phyloP scores from a whole-genome alignment of 1,284 basidiomycete species.

The Fistulina hepatica region DNA sequence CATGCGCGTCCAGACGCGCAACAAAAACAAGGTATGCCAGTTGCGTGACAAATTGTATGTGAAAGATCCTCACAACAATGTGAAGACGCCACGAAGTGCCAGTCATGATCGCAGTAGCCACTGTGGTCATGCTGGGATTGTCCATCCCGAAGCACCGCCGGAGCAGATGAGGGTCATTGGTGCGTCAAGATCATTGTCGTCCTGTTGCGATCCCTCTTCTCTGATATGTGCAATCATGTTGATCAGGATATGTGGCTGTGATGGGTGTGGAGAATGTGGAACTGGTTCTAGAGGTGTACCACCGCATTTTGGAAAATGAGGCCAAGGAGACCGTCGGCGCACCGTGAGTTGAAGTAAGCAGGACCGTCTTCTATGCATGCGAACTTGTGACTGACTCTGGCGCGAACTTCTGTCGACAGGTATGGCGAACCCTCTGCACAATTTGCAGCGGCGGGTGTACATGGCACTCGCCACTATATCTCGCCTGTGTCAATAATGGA shows the following conservation, averaged over 20 bases:
- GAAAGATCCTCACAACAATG: slow-evolving; percentile 19
- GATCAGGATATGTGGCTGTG: slow-evolving; percentile 57
- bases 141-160: slow-evolving; percentile 24
- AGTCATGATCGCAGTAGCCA: slow-evolving; percentile 1
- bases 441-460: slow-evolving; percentile 57
- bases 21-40: slow-evolving; percentile 23
- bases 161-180: slow-evolving; percentile 65
- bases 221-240: slow-evolving; percentile 1
- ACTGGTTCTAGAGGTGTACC: slow-evolving; percentile 68
- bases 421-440: slow-evolving; percentile 63
- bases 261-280: slow-evolving; percentile 70
- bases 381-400: slow-evolving; percentile 2
- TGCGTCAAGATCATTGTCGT: no score
- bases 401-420: slow-evolving; percentile 23
- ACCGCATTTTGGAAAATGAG: slow-evolving; percentile 57
- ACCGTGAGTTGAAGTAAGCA: slow-evolving; percentile 66
- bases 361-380: no score
- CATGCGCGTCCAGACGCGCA: slow-evolving; percentile 12
- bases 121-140: slow-evolving; percentile 15
- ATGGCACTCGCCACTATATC: slow-evolving; percentile 19
- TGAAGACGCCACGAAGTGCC: slow-evolving; percentile 25
- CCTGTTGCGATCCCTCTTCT: neutral
- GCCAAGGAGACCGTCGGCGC: slow-evolving; percentile 58
- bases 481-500: slow-evolving; percentile 5
- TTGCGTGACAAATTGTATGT: slow-evolving; percentile 26